Percentiles rank a stretch among this genome's conserved stretches.
Evolutionary conservation across 2,329 filamentous ascomycete species (phyloP).

Genomic region (Trichoderma harzianum): DNA sequence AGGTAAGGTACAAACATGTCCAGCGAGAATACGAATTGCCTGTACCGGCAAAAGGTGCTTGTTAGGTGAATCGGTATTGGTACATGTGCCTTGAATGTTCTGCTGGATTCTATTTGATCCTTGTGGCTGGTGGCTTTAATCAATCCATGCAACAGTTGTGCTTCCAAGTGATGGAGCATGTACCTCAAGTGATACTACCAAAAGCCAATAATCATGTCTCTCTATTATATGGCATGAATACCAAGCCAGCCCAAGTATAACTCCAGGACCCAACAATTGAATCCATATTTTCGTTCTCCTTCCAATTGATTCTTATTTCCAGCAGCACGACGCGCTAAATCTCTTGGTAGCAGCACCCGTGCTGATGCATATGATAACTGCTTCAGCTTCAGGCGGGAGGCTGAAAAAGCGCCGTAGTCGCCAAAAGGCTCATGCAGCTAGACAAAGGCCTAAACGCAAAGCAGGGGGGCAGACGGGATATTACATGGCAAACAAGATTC

Average conservation of each 20-base stretch:
- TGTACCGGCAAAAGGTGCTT: neutral
- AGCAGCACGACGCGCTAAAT: neutral
- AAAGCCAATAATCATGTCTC: neutral
- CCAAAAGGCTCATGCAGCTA: slow-evolving; percentile 2
- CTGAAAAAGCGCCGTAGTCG: neutral
- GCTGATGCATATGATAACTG: neutral
- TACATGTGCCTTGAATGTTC: neutral
- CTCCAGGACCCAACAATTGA: neutral
- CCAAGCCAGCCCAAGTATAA: neutral
- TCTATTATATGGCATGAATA: neutral
- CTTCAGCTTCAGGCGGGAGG: neutral
- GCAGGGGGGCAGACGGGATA: neutral
- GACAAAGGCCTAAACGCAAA: neutral
- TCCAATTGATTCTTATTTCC: neutral
- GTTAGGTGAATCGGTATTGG: neutral
- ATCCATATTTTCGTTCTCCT: neutral
- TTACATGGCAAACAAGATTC: neutral
- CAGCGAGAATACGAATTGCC: neutral
- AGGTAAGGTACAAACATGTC: neutral
- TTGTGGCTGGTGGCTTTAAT: neutral
- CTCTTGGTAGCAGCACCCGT: neutral
- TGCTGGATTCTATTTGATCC: neutral
- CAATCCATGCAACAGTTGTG: neutral
- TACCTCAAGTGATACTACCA: neutral
- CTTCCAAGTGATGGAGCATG: neutral